Evolutionary conservation across 345 rosid genomes (phyloP), one percentile per base, ranked within the genome.

Genomic region (Sonneratia caseolaris): DNA sequence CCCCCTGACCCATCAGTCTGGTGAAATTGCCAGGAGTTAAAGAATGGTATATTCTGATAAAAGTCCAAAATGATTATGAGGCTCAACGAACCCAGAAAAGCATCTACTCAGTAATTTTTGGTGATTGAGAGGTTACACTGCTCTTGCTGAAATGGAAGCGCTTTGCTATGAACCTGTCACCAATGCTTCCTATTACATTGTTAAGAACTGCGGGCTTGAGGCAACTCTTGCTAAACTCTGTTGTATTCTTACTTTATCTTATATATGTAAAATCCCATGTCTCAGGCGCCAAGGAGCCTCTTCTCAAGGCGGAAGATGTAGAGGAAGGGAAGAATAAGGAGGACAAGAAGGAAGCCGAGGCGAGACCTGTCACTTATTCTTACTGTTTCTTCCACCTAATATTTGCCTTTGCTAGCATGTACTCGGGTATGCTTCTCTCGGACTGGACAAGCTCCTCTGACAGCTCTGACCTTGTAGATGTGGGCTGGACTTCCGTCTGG

Each of bases 401-500:
- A 69, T 95, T 95, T 71, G 96, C 97, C 18, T 83, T 95, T 45
- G 98, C 97, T 8, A 95, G 98, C 86, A 95, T 95, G 98, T 95
- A 95, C 78, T 82, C 99, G 0, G 97, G 92, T 37, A 95, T 95
- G 99, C 98, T 95, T 77, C 93, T 95, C 68, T 90, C 98, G 0
- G 97, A 91, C 72, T 95, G 99, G 99, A 87, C 96, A 21, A 89
- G 80, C 81, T 76, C 92, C 8, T 80, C 94, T 1, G 96, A 92
- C 71, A 88, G 86, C 80, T 81, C 89, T 2, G 84, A 88, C 74
- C 87, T 92, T 61, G 81, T 92, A 16, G 97, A 95, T 15, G 97
- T 95, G 55, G 98, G 97, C 48, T 95, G 99, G 99, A 92, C 97
- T 40, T 92, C 98, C 9, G 98, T 95, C 7, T 92, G 99, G 99